A percentile compares a stretch with the other conserved stretches of the same genome.
These are phyloP conservation scores for Termitomyces eurrhizus DNA, from an alignment of 768 basidiomycete species.

Conservation along the genomic window DNA sequence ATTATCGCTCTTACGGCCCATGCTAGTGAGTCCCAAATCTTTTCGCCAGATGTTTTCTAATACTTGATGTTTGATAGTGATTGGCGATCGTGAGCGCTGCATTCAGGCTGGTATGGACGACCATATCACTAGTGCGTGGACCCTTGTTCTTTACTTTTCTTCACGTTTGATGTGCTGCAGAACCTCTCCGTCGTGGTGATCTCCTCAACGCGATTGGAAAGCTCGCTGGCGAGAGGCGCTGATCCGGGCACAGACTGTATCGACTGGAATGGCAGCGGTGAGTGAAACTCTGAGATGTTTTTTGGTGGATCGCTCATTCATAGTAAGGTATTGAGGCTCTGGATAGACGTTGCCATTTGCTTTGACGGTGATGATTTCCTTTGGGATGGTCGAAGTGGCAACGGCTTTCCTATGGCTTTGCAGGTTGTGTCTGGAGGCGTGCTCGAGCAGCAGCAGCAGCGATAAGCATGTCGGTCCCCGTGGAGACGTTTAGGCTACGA, in stretches of 20 bases:
- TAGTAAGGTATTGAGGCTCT: not conserved
- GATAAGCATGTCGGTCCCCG: too few relatives aligned
- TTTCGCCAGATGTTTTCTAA: not conserved
- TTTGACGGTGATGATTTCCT: not conserved
- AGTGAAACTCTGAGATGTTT: slow-evolving; percentile 8
- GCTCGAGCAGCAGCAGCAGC: too few relatives aligned
- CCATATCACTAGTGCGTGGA: too few relatives aligned
- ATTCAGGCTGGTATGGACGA: too few relatives aligned
- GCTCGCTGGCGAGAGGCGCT: not conserved
- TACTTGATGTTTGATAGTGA: too few relatives aligned
- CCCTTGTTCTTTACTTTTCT: too few relatives aligned
- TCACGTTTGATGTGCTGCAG: too few relatives aligned
- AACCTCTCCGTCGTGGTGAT: too few relatives aligned
- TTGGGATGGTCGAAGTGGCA: not conserved
- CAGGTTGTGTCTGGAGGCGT: too few relatives aligned
- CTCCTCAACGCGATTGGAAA: too few relatives aligned
- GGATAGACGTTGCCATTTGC: not conserved
- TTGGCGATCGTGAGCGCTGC: too few relatives aligned
- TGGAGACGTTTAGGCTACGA: slow-evolving; percentile 8
- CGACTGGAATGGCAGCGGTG: slow-evolving; percentile 15
- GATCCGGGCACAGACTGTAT: not conserved
- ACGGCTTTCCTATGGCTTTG: not conserved
- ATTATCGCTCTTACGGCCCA: slow-evolving; percentile 98
- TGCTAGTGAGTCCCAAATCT: slow-evolving; percentile 63
- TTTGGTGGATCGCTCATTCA: slow-evolving; percentile 9